phyloP scores from a whole-genome alignment of 495 filamentous ascomycete genomes.

The Sabuloglossum arenarium region DNA sequence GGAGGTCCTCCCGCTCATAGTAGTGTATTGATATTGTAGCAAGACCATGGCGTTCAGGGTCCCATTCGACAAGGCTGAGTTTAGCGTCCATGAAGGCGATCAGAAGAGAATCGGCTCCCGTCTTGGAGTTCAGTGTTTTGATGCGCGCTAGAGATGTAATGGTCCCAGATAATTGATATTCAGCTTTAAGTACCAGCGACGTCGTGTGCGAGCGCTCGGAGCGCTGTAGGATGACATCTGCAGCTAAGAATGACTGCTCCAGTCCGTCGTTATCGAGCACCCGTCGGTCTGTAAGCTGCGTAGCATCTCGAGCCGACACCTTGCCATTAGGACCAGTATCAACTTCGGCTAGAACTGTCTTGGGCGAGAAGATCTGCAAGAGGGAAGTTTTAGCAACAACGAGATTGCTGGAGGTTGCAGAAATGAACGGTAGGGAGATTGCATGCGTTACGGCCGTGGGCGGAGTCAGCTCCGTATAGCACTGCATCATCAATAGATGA shows the following conservation, averaged over 20 bases:
- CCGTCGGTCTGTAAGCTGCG: slow-evolving; percentile 17
- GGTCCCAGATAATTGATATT: slow-evolving; percentile 64
- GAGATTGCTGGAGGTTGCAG: slow-evolving; percentile 57
- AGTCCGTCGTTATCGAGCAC: slow-evolving; percentile 36
- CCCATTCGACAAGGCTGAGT: slow-evolving; percentile 85
- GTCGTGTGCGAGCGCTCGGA: slow-evolving; percentile 37
- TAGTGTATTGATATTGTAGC: slow-evolving; percentile 88
- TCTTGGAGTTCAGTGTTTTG: slow-evolving; percentile 42
- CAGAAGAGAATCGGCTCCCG: slow-evolving; percentile 71
- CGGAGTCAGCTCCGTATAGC: slow-evolving; percentile 80
- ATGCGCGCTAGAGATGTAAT: slow-evolving; percentile 63
- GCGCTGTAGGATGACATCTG: slow-evolving; percentile 29
- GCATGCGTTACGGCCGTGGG: slow-evolving; percentile 87
- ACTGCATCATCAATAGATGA: slow-evolving; percentile 41
- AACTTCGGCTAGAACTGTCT: slow-evolving; percentile 15
- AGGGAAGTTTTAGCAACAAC: slow-evolving; percentile 76
- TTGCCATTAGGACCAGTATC: neutral
- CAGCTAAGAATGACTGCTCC: slow-evolving; percentile 35
- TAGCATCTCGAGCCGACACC: neutral
- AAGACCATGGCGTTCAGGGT: slow-evolving; percentile 53
- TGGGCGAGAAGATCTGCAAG: slow-evolving; percentile 59
- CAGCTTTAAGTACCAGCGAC: slow-evolving; percentile 69
- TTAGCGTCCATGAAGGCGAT: slow-evolving; percentile 77
- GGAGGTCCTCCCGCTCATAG: slow-evolving; percentile 83
- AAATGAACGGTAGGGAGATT: slow-evolving; percentile 54